These are phyloP conservation scores for Stagonosporopsis rhizophila DNA, from an alignment of 2,329 filamentous ascomycete genomes.

Conservation along the genomic window DNA sequence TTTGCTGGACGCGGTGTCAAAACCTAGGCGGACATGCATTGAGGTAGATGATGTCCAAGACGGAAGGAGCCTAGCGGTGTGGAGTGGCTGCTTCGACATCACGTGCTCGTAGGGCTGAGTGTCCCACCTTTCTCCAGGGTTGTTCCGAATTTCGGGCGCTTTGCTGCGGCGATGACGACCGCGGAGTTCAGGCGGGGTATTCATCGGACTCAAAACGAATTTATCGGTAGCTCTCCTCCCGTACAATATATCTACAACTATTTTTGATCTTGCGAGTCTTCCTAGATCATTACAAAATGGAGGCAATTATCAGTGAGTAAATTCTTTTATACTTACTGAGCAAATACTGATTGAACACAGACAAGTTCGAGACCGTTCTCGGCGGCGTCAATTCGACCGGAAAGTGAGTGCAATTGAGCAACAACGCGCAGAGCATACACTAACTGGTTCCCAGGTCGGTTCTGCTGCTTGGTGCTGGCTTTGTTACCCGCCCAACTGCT, in stretches of 20 bases:
- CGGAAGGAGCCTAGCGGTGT: background rate
- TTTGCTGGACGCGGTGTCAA: conserved; percentile 21
- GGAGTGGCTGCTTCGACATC: background rate
- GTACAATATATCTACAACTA: conserved; percentile 32
- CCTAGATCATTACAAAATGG: conserved; percentile 40
- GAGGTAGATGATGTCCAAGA: conserved; percentile 4
- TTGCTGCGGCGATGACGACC: conserved; percentile 41
- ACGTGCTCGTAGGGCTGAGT: conserved; percentile 12
- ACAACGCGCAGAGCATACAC: background rate
- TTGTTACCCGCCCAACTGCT: conserved; percentile 62
- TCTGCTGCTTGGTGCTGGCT: conserved; percentile 50
- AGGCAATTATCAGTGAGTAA: conserved; percentile 44
- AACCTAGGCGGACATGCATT: conserved; percentile 15
- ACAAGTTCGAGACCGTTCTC: conserved; percentile 44
- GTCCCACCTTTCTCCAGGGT: conserved; percentile 7
- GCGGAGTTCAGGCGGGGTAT: conserved; percentile 32
- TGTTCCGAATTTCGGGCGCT: conserved; percentile 8
- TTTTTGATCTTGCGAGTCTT: conserved; percentile 20
- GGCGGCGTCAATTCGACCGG: conserved; percentile 33
- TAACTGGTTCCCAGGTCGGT: conserved; percentile 41
- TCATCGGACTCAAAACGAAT: conserved; percentile 38
- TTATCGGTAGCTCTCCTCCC: conserved; percentile 17
- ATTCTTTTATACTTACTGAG: conserved; percentile 4
- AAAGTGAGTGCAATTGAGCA: conserved; percentile 41
- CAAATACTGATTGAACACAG: conserved; percentile 29